Conservation (phyloP, 805 yeast species). For the Candida tammaniensis region DNA sequence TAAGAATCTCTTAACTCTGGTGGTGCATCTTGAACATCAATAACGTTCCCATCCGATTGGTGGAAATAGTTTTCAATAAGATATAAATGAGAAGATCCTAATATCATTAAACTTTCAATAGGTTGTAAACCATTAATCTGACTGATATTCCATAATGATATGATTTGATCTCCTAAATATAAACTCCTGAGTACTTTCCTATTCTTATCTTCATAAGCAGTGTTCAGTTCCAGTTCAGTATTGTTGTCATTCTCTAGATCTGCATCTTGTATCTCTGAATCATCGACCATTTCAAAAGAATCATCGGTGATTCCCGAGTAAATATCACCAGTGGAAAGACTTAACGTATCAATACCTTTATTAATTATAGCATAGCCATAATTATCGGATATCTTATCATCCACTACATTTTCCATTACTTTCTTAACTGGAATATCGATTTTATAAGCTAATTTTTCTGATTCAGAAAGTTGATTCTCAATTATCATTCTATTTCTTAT, state of each 20-base stretch:
- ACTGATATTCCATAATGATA: conserved; percentile 72
- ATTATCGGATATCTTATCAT: too few relatives aligned
- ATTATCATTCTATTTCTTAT: conserved; percentile 62
- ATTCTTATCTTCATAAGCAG: conserved; percentile 60
- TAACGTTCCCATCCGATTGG: conserved; percentile 48
- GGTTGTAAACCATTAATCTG: conserved; percentile 75
- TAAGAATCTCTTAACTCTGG: conserved; percentile 62
- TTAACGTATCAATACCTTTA: conserved; percentile 26
- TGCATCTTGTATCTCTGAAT: conserved; percentile 17
- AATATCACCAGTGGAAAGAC: conserved; percentile 16
- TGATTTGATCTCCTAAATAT: conserved; percentile 66
- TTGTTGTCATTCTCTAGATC: conserved; percentile 23
- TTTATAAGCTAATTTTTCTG: conserved; percentile 41
- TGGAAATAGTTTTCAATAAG: conserved; percentile 69
- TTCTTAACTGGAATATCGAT: conserved; percentile 36
- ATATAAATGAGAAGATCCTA: conserved; percentile 65
- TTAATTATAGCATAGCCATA: conserved; percentile 16
- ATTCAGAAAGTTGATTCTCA: conserved; percentile 46
- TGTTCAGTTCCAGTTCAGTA: conserved; percentile 16
- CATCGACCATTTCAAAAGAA: conserved; percentile 45
- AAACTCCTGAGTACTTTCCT: conserved; percentile 70
- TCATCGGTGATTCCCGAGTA: conserved; percentile 18
- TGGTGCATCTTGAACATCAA: conserved; percentile 68
- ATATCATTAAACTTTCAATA: conserved; percentile 68
- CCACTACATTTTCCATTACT: conserved; percentile 10